Evolutionary conservation across 305 asterid genomes (phyloP).

Genomic region (Rubia peregrina): DNA sequence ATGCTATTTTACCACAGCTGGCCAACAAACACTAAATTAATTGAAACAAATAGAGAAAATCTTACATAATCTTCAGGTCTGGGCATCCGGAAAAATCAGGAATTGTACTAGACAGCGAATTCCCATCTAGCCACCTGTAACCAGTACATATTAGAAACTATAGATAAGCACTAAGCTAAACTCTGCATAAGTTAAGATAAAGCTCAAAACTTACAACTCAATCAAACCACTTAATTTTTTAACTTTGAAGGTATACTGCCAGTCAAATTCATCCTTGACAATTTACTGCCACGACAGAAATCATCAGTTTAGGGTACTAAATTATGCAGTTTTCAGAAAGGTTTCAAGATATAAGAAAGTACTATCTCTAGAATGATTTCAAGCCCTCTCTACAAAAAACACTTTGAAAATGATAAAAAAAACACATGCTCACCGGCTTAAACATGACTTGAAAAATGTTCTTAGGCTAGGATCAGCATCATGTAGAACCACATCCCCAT

Average conservation of each 20-base stretch:
- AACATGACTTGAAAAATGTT: slow-evolving; percentile 73
- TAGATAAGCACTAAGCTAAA: slow-evolving; percentile 1
- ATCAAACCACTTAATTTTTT: slow-evolving; percentile 50
- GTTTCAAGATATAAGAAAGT: slow-evolving; percentile 1
- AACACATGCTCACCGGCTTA: slow-evolving; percentile 66
- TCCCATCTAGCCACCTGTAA: slow-evolving; percentile 93
- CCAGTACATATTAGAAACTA: slow-evolving; percentile 5
- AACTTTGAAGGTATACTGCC: slow-evolving; percentile 67
- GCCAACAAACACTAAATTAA: not conserved
- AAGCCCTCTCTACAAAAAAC: not conserved
- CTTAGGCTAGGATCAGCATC: slow-evolving; percentile 88
- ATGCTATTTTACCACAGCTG: not conserved
- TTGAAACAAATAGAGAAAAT: not conserved
- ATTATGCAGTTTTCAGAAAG: not conserved
- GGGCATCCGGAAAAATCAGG: slow-evolving; percentile 95
- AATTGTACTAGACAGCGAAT: slow-evolving; percentile 67
- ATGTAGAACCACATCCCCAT: slow-evolving; percentile 72
- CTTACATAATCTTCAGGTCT: slow-evolving; percentile 67
- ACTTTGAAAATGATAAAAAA: slow-evolving; percentile 4
- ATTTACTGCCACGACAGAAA: slow-evolving; percentile 48
- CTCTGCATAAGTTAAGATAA: slow-evolving; percentile 2
- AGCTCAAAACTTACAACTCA: slow-evolving; percentile 52
- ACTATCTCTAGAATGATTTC: not conserved
- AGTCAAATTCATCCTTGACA: slow-evolving; percentile 64
- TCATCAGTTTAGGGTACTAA: not conserved